Evolutionary conservation across 2,329 filamentous ascomycete species (phyloP).

Genomic region (Microcyclospora tardicrescens): DNA sequence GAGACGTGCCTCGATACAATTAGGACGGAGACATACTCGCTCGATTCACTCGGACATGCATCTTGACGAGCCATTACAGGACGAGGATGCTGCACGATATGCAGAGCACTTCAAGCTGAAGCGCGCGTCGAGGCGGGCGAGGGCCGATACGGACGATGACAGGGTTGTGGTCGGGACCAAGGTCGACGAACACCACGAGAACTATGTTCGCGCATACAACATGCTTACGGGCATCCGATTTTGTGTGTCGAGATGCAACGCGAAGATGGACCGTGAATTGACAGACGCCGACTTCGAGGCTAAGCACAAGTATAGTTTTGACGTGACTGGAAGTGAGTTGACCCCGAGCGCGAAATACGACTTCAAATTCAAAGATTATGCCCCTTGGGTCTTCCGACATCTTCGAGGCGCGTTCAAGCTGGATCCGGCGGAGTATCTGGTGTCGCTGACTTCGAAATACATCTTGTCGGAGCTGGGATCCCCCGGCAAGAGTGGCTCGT

Average conservation of each 20-base stretch:
- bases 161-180: constrained; percentile 87
- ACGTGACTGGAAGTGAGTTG: constrained; percentile 93
- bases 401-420: constrained; percentile 76
- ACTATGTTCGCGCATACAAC: constrained; percentile 64
- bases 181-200: constrained; percentile 92
- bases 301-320: constrained; percentile 96
- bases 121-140: constrained; percentile 71
- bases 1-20: constrained; percentile 68
- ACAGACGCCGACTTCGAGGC: constrained; percentile 86
- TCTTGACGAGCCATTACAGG: constrained; percentile 68
- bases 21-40: constrained; percentile 68
- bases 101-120: constrained; percentile 88
- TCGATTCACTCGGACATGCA: constrained; percentile 76
- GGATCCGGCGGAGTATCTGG: constrained; percentile 93
- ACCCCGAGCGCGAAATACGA: constrained; percentile 98
- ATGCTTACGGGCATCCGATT: constrained; percentile 99
- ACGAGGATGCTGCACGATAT: constrained; percentile 86
- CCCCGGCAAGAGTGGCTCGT: constrained; percentile 94
- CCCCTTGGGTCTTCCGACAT: constrained; percentile 97
- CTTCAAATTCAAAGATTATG: constrained; percentile 99
- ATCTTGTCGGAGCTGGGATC: constrained; percentile 95
- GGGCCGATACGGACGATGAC: constrained; percentile 84
- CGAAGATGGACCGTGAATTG: constrained; percentile 82
- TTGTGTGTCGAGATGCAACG: constrained; percentile 88
- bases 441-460: constrained; percentile 97